Conservation (phyloP, 2,329 filamentous ascomycete species). For the Microsporum audouinii region DNA sequence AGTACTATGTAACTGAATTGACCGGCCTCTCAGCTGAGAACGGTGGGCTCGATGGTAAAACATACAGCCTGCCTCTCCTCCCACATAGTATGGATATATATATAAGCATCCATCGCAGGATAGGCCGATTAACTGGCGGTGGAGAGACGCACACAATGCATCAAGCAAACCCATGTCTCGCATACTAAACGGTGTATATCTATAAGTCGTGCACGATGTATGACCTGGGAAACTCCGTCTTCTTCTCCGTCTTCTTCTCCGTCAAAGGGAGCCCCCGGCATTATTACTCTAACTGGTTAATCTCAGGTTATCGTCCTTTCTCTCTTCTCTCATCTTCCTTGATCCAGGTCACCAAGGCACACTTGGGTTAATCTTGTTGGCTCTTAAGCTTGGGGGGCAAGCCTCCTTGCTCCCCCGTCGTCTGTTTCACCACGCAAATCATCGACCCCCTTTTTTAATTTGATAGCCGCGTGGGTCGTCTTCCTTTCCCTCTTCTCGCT, state of each 20-base stretch:
- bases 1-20: neutral
- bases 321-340: neutral
- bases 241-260: neutral
- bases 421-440: constrained; percentile 1
- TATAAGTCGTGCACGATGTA: neutral
- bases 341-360: neutral
- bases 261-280: neutral
- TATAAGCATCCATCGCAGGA: neutral
- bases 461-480: neutral
- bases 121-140: constrained; percentile 9
- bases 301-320: too few species aligned
- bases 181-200: neutral
- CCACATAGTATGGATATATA: too few species aligned
- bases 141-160: neutral
- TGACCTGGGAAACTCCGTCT: neutral
- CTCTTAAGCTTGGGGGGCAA: too few species aligned
- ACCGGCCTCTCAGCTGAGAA: neutral
- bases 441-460: neutral
- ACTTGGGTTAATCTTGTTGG: neutral
- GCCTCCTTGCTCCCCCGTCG: neutral
- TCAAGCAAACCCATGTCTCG: neutral
- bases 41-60: neutral
- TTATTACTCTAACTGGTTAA: neutral
- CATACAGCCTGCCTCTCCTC: too few species aligned
- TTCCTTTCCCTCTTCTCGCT: too few species aligned